Evolutionary conservation across 129 eudicot species (phyloP), one percentile per base, ranked within the genome.

Genomic region (Escallonia rubra): DNA sequence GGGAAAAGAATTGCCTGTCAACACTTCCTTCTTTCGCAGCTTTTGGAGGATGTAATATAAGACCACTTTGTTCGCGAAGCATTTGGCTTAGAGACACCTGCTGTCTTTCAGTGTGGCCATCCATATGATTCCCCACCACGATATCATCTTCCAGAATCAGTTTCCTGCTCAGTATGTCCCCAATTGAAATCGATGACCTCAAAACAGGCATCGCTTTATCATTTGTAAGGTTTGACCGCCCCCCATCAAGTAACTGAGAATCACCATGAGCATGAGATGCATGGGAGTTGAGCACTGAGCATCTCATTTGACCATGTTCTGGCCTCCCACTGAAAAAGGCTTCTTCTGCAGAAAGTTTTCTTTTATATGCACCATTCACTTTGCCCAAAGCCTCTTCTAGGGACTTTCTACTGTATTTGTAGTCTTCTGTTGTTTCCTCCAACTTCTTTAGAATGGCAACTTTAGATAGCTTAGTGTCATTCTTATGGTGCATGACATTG

Each of bases 51-150:
- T 77, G 74, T 57, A 86, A 81, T 44, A 80, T 84, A 50, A 81
- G 83, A 45, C 91, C 76, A 40, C 97, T 84, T 65, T 90, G 91
- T 61, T 83, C 86, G 4, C 84, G 80, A 61, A 90, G 83, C 95
- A 90, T 87, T 68, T 87, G 87, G 75, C 88, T 90, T 64, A 90
- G 54, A 48, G 91, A 87, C 63, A 77, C 78, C 50, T 77, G 80
- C 11, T 80, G 81, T 69, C 83, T 72, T 43, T 68, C 83, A 10
- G 66, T 61, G 4, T 65, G 78, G 15, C 68, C 69, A 67, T 80
- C 85, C 64, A 52, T 81, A 61, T 71, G 78, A 61, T 78, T 77
- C 8, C 73, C 88, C 67, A 77, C 83, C 7, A 77, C 70, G 5
- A 83, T 73, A 38, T 90, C 90, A 70, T 90, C 91, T 76, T 81